phyloP scores from a whole-genome alignment of 2,329 filamentous ascomycete species.

The Stagonosporopsis rhizophila region DNA sequence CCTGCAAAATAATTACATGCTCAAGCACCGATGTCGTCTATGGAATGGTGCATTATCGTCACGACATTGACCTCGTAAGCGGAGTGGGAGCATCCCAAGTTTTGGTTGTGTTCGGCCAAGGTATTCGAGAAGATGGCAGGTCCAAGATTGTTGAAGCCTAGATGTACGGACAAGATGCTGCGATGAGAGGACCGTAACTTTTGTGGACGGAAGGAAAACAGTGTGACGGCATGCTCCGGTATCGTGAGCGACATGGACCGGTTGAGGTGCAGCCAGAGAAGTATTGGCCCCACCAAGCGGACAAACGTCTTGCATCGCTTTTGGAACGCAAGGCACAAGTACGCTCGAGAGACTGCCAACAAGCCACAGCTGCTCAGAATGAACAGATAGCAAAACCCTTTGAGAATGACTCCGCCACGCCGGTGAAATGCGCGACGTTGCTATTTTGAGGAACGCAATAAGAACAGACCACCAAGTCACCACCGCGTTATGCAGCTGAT shows the following conservation, averaged over 20 bases:
- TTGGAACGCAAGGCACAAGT: constrained; percentile 20
- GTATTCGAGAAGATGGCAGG: constrained; percentile 34
- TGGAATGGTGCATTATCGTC: constrained; percentile 25
- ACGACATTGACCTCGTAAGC: constrained; percentile 22
- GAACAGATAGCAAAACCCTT: constrained; percentile 32
- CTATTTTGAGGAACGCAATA: constrained; percentile 34
- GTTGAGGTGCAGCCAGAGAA: constrained; percentile 28
- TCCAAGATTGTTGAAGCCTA: constrained; percentile 32
- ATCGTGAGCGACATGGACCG: constrained; percentile 26
- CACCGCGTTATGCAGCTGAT: background rate
- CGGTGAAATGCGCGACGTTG: constrained; percentile 36
- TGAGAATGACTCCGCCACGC: constrained; percentile 35
- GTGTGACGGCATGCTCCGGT: constrained; percentile 31
- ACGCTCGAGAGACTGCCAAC: constrained; percentile 25
- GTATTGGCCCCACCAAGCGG: constrained; percentile 25
- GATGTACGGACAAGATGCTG: constrained; percentile 25
- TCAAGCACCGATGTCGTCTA: constrained; percentile 41
- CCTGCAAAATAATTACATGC: constrained; percentile 44
- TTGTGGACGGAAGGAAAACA: constrained; percentile 36
- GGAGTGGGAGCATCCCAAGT: constrained; percentile 10
- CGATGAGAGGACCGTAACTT: constrained; percentile 42
- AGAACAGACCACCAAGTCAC: constrained; percentile 16
- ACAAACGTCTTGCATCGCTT: constrained; percentile 26
- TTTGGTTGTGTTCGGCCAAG: constrained; percentile 22
- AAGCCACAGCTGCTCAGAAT: constrained; percentile 31